A percentile compares a stretch with the other conserved stretches of the same genome.
phyloP scores from a whole-genome alignment of 257 asterid genomes.

The Solanum appendiculatum region DNA sequence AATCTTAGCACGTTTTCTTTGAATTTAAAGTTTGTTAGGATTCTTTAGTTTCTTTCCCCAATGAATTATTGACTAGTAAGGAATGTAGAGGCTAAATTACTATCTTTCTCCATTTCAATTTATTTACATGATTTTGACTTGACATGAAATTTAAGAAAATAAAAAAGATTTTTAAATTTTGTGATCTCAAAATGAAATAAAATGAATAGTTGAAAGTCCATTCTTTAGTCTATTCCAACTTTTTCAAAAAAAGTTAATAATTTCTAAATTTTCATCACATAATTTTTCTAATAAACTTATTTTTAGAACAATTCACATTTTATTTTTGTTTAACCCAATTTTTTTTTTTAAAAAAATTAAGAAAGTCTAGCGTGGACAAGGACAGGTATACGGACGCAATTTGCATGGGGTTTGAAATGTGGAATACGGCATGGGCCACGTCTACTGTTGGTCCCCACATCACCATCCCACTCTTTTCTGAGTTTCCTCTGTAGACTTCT shows the following conservation, averaged over 20 bases:
- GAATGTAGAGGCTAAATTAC: neutral
- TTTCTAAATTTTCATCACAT: neutral
- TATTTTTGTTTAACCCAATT: neutral
- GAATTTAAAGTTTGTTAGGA: neutral
- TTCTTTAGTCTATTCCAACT: too few species aligned
- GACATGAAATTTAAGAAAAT: too few species aligned
- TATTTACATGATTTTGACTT: neutral
- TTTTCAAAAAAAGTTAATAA: too few species aligned
- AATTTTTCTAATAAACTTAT: neutral
- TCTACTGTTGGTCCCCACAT: neutral
- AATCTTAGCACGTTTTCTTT: neutral
- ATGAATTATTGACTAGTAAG: neutral
- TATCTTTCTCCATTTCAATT: too few species aligned
- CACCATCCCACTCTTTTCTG: neutral
- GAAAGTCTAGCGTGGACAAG: neutral
- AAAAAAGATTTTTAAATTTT: too few species aligned
- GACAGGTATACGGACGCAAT: neutral
- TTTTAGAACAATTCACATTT: neutral
- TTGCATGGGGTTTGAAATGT: conserved; percentile 3
- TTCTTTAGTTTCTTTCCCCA: neutral
- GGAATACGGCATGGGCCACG: neutral
- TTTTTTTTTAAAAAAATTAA: too few species aligned
- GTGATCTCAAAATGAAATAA: too few species aligned
- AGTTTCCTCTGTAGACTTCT: neutral
- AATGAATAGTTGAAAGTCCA: too few species aligned